Percentiles rank a stretch among this genome's conserved stretches.
Evolutionary conservation across 345 rosid species (phyloP).

Genomic region (Pistacia vera): DNA sequence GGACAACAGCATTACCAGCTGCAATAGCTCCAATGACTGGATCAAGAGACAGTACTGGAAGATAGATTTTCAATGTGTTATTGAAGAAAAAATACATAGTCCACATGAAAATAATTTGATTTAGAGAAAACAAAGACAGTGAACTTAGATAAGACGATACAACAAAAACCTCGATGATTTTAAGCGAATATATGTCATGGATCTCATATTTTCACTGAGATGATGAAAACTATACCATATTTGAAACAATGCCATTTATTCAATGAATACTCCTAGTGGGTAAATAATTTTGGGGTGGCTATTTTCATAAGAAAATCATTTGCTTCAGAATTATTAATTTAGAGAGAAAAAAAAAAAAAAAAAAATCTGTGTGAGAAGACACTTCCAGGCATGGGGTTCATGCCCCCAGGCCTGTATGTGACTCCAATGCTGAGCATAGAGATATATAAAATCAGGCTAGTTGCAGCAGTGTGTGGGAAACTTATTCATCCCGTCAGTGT

Average conservation of each 20-base stretch:
- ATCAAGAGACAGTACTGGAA: slow-evolving; percentile 69
- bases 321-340: too few relatives aligned
- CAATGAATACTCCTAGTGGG: background rate
- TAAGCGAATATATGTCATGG: background rate
- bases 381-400: too few relatives aligned
- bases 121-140: background rate
- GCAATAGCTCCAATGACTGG: slow-evolving; percentile 75
- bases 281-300: too few relatives aligned
- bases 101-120: background rate
- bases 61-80: background rate
- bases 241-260: background rate
- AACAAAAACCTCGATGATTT: background rate
- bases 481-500: background rate
- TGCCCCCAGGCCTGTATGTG: too few relatives aligned
- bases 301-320: too few relatives aligned
- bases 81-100: background rate
- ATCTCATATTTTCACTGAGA: background rate
- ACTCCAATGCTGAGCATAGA: too few relatives aligned
- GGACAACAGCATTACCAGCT: slow-evolving; percentile 58
- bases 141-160: background rate
- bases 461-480: background rate
- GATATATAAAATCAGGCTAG: background rate
- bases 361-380: too few relatives aligned
- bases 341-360: too few relatives aligned
- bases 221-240: too few relatives aligned